Conservation (phyloP, 2,329 filamentous ascomycete genomes). For the Cercospora sp. region DNA sequence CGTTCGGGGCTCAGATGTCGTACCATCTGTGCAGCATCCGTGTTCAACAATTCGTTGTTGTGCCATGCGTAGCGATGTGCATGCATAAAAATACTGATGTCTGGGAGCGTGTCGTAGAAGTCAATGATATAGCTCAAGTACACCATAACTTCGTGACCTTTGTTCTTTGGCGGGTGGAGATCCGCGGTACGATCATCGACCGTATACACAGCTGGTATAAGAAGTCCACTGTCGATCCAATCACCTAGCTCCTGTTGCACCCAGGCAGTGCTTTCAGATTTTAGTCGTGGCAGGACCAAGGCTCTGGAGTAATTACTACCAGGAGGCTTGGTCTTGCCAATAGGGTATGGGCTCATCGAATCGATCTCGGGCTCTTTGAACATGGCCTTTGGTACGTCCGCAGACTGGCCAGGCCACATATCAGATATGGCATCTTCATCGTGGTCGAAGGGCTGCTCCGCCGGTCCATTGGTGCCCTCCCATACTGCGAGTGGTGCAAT, state of each 20-base stretch:
- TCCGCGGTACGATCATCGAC: conserved; percentile 50
- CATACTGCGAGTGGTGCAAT: conserved; percentile 45
- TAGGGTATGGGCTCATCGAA: conserved; percentile 30
- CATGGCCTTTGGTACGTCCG: conserved; percentile 2
- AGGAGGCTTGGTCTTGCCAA: conserved; percentile 44
- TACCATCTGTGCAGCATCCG: conserved; percentile 49
- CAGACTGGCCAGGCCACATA: neutral
- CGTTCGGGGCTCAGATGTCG: conserved; percentile 47
- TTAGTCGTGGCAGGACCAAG: conserved; percentile 56
- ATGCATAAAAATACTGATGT: conserved; percentile 63
- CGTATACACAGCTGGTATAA: conserved; percentile 53
- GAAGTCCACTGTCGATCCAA: conserved; percentile 34
- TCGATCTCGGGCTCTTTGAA: conserved; percentile 35
- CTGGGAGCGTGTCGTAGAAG: conserved; percentile 60
- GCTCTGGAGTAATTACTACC: conserved; percentile 55
- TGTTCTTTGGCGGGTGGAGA: conserved; percentile 56
- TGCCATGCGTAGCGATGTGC: conserved; percentile 60
- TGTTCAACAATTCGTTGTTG: conserved; percentile 53
- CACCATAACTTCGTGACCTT: conserved; percentile 63
- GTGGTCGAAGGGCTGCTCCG: conserved; percentile 23
- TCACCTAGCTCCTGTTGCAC: conserved; percentile 54
- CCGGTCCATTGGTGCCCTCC: conserved; percentile 39
- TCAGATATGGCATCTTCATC: conserved; percentile 11
- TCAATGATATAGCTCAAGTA: conserved; percentile 64
- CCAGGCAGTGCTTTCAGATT: conserved; percentile 56